Base-by-base conservation (phyloP, 2,329 filamentous ascomycete species). In the Paradendryphiella salina region DNA sequence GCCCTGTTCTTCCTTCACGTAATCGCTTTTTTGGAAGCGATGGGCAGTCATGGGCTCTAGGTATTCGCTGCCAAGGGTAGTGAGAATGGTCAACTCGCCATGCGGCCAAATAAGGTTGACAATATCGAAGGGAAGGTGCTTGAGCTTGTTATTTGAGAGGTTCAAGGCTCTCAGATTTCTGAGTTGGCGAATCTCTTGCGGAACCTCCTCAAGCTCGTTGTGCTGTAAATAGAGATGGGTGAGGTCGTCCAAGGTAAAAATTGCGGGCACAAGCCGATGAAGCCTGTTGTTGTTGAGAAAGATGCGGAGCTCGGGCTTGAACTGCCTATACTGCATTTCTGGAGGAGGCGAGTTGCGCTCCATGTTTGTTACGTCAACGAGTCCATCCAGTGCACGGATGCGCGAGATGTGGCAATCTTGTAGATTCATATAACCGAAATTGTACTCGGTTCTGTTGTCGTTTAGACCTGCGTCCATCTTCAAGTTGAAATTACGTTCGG, bases 241-340 rank as follows among this genome's bases (percentile, higher is more conserved):
- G n/a, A 72, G 56, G 39, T 63, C 43, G 23, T 64, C 52, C 2
- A 71, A 13, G 13, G 49, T 40, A 52, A 71, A 72, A 2, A 72
- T 50, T 1, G 58, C 50, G 7, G 64, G 64, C 3, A 54, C 50
- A 11, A 69, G 54, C 6, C 38, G 56, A 13, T 17, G 29, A 3
- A 71, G 57, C 2, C 35, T 46, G 39, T 72, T 72, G 8, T 44
- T 35, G 11, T 48, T 34, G 2, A 72, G 53, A 21, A 64, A 53
- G 14, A 72, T 21, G 26, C 56, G 51, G 5, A 71, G 42, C 15
- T 64, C 52, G 0, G 69, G 66, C 5, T 61, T 50, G 60, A 71
- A 60, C 6, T 67, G 67, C 7, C 69, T 64, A 39, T 67, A 72
- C 31, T 69, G 60, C 1, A 58, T 59, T 49, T 67, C 62, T 23